Evolutionary conservation across 2,329 filamentous ascomycete species (phyloP).

Genomic region (Rugonectria rugulosa): DNA sequence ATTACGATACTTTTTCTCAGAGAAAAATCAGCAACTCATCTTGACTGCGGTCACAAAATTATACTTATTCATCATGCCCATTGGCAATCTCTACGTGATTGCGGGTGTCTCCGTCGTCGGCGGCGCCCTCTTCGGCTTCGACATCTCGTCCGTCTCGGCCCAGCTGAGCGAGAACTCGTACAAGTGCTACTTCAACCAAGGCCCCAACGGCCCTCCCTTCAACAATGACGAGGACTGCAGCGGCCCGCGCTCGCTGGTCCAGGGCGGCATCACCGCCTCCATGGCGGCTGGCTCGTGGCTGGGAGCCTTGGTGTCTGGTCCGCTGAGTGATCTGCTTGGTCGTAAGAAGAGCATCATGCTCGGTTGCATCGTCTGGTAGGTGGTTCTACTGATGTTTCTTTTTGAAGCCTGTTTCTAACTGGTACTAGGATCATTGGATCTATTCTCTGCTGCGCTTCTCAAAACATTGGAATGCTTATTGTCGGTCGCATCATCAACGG

Average conservation of each 20-base stretch:
- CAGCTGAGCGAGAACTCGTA: conserved; percentile 45
- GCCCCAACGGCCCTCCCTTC: conserved; percentile 43
- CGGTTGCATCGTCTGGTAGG: conserved; percentile 58
- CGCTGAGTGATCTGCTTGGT: conserved; percentile 57
- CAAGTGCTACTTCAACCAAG: conserved; percentile 49
- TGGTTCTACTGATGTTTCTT: background rate
- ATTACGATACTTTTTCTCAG: too few relatives aligned
- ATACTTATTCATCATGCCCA: conserved; percentile 9
- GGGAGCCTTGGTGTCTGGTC: conserved; percentile 57
- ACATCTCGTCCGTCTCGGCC: conserved; percentile 36
- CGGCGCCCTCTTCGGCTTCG: conserved; percentile 37
- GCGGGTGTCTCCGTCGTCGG: conserved; percentile 34
- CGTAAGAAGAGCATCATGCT: conserved; percentile 60
- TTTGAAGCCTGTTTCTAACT: conserved; percentile 40
- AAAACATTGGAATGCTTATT: conserved; percentile 52
- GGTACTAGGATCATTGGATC: conserved; percentile 55
- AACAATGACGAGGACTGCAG: conserved; percentile 39
- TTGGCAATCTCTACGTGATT: conserved; percentile 38
- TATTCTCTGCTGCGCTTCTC: conserved; percentile 52
- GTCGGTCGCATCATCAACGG: conserved; percentile 67
- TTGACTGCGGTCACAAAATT: too few relatives aligned
- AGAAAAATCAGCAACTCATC: too few relatives aligned
- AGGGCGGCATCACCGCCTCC: conserved; percentile 61
- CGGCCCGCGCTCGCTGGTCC: conserved; percentile 50
- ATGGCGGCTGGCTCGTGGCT: conserved; percentile 61